A percentile compares a stretch with the other conserved stretches of the same genome.
These are phyloP conservation scores for Adansonia digitata DNA, from an alignment of 345 rosid species.

Conservation along the genomic window DNA sequence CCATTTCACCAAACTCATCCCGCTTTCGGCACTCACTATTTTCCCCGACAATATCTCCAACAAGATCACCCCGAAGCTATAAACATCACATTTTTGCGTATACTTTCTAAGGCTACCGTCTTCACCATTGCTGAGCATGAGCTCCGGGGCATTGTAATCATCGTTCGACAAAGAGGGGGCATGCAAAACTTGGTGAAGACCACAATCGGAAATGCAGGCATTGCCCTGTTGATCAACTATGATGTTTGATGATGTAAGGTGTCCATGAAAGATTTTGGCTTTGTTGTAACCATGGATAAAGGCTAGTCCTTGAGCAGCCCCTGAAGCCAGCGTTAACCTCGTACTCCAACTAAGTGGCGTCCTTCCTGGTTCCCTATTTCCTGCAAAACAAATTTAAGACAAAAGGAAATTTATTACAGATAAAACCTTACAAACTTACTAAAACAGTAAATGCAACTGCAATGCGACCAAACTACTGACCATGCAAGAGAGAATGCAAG, in stretches of 20 bases:
- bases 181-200: conserved; percentile 2
- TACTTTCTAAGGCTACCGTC: neutral
- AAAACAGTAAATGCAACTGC: neutral
- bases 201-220: neutral
- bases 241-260: conserved; percentile 7
- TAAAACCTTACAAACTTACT: neutral
- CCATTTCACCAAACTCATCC: conserved; percentile 5
- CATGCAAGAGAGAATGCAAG: conserved; percentile 13
- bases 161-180: neutral
- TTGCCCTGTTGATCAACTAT: neutral
- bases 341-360: conserved; percentile 7
- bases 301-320: neutral
- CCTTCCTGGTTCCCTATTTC: conserved; percentile 10
- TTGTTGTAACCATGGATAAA: conserved; percentile 2
- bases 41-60: conserved; percentile 3
- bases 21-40: neutral
- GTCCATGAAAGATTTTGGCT: conserved; percentile 10
- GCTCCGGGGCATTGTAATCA: conserved; percentile 9
- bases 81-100: neutral
- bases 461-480: neutral
- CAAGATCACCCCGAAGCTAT: conserved; percentile 6
- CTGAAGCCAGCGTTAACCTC: conserved; percentile 5
- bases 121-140: neutral
- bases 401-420: neutral
- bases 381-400: neutral